Conservation (phyloP, 495 filamentous ascomycete species). For the Pyrenula aspistea region DNA sequence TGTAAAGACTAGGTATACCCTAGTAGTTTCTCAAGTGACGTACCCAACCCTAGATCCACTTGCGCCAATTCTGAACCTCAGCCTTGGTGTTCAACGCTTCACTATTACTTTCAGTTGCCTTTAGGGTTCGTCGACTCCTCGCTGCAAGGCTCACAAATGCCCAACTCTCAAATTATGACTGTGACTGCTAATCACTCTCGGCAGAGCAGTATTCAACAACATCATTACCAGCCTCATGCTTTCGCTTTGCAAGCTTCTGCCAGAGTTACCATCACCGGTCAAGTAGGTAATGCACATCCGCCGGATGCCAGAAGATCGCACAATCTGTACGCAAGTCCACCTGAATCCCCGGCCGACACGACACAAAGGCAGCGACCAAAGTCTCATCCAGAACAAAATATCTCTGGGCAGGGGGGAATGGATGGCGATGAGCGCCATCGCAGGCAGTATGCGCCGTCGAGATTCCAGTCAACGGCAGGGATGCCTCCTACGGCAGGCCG, state of each 20-base stretch:
- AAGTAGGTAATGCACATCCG: not conserved
- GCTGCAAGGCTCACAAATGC: not conserved
- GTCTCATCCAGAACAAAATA: not conserved
- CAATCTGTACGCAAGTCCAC: not conserved
- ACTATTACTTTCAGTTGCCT: not conserved
- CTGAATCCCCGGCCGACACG: not conserved
- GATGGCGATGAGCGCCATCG: constrained; percentile 55
- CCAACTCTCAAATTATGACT: not conserved
- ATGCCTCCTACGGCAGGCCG: constrained; percentile 13
- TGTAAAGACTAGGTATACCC: not conserved
- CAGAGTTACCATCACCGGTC: not conserved
- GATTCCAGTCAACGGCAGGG: constrained; percentile 15
- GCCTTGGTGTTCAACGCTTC: not conserved
- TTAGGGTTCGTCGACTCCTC: not conserved
- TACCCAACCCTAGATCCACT: not conserved
- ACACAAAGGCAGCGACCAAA: not conserved
- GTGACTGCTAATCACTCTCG: not conserved
- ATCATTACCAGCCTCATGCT: not conserved
- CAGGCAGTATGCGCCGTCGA: constrained; percentile 57
- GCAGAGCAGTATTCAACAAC: not conserved
- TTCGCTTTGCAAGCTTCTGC: not conserved
- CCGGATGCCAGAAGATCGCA: not conserved
- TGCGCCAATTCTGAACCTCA: not conserved
- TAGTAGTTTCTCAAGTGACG: not conserved
- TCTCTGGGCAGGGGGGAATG: constrained; percentile 39